These are phyloP conservation scores for Fusarium heterosporum DNA, from an alignment of 2,329 filamentous ascomycete genomes.

Conservation along the genomic window DNA sequence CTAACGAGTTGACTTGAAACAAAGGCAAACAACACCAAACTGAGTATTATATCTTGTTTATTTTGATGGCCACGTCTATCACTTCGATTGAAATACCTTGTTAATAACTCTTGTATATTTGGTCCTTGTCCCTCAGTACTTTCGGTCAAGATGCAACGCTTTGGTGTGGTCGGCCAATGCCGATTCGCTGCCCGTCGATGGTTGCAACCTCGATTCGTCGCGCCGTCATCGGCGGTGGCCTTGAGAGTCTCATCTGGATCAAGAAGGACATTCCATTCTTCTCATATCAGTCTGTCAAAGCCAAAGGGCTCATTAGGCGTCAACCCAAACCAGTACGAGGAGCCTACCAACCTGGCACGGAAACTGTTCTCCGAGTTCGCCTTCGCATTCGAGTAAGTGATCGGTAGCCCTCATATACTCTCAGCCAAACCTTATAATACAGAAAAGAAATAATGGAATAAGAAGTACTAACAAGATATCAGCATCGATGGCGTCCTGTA, in stretches of 20 bases:
- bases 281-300: slow-evolving; percentile 34
- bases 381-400: slow-evolving; percentile 54
- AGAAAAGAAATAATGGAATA: background rate
- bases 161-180: slow-evolving; percentile 44
- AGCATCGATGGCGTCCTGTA: slow-evolving; percentile 95
- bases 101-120: background rate
- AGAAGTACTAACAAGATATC: slow-evolving; percentile 12
- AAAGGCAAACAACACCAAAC: slow-evolving; percentile 1
- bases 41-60: background rate
- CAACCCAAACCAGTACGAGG: slow-evolving; percentile 36
- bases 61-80: background rate
- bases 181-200: slow-evolving; percentile 43
- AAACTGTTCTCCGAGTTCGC: slow-evolving; percentile 51
- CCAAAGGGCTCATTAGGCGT: slow-evolving; percentile 39
- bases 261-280: slow-evolving; percentile 28
- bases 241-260: slow-evolving; percentile 12
- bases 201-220: slow-evolving; percentile 31
- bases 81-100: background rate
- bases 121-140: background rate
- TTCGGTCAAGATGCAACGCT: slow-evolving; percentile 40
- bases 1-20: slow-evolving; percentile 13
- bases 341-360: slow-evolving; percentile 38
- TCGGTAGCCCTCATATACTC: background rate
- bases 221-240: slow-evolving; percentile 21
- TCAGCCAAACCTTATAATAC: background rate